Conservation (phyloP, 1,139 yeast species). For the Nakaseomyces delphensis region DNA sequence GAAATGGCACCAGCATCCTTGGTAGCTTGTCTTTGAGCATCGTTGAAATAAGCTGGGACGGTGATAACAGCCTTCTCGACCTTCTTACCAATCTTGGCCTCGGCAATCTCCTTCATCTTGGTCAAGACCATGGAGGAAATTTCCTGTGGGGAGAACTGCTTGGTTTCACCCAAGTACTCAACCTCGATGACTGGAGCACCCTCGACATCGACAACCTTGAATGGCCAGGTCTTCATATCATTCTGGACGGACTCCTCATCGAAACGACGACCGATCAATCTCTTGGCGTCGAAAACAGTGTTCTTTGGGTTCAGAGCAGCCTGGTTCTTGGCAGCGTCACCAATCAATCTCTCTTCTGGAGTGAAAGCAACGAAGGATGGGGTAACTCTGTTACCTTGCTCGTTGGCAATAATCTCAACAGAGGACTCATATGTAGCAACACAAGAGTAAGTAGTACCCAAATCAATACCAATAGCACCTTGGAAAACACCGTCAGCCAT, state of each 20-base stretch:
- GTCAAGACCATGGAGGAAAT: conserved; percentile 85
- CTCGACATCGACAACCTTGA: conserved; percentile 54
- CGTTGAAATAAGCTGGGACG: conserved; percentile 93
- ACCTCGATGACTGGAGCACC: conserved; percentile 80
- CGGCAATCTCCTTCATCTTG: conserved; percentile 91
- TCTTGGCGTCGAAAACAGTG: conserved; percentile 81
- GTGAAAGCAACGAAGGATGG: conserved; percentile 88
- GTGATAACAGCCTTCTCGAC: conserved; percentile 94
- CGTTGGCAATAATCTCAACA: conserved; percentile 85
- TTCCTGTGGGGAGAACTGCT: conserved; percentile 82
- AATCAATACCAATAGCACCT: conserved; percentile 99
- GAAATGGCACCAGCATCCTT: conserved; percentile 94
- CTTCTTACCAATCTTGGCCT: conserved; percentile 79
- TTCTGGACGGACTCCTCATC: conserved; percentile 70
- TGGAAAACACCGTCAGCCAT: conserved; percentile 99
- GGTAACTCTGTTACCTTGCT: conserved; percentile 93
- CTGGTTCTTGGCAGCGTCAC: conserved; percentile 93
- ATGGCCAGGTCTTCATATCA: conserved; percentile 81
- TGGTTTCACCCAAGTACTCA: conserved; percentile 57
- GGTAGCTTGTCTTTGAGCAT: conserved; percentile 94
- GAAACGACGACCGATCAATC: conserved; percentile 77
- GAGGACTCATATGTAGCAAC: conserved; percentile 91
- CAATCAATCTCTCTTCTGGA: conserved; percentile 79
- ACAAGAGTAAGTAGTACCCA: conserved; percentile 90
- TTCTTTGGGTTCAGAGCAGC: conserved; percentile 76